Percentiles rank a stretch among this genome's conserved stretches.
Conservation (phyloP, 2,329 filamentous ascomycete species). For the Exophiala viscosa region DNA sequence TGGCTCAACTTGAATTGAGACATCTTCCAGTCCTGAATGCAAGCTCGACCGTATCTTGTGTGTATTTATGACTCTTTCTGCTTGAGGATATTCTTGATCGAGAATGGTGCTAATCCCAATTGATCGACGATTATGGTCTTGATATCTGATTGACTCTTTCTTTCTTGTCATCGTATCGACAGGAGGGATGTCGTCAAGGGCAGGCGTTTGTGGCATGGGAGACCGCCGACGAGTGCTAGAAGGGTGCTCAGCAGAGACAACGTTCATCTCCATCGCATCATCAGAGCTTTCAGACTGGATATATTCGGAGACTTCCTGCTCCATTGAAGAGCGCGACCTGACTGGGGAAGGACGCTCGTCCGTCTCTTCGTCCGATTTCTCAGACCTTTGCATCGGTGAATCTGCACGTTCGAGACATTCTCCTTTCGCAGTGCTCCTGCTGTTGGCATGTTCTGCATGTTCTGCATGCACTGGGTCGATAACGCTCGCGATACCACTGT, state of each 20-base stretch:
- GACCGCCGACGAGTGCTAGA: background rate
- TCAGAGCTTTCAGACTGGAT: slow-evolving; percentile 1
- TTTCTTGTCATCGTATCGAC: background rate
- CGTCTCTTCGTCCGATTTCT: background rate
- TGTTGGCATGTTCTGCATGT: no score
- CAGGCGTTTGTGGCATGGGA: background rate
- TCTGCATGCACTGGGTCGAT: no score
- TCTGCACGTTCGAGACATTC: no score
- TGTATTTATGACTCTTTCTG: slow-evolving; percentile 4
- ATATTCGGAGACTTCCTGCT: slow-evolving; percentile 6
- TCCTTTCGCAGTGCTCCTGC: no score
- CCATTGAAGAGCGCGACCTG: background rate
- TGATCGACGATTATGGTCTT: slow-evolving; percentile 1
- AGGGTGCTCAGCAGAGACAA: background rate
- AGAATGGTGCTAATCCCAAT: slow-evolving; percentile 6
- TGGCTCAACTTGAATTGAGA: background rate
- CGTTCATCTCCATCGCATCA: background rate
- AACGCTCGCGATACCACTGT: no score
- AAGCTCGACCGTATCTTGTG: background rate
- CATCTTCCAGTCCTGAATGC: background rate
- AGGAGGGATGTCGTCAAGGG: background rate
- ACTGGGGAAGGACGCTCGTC: background rate
- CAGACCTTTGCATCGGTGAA: no score
- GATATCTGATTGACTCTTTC: background rate
- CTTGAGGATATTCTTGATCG: slow-evolving; percentile 8